Evolutionary conservation across 768 basidiomycete genomes (phyloP).

Genomic region (Amanita exitialis): DNA sequence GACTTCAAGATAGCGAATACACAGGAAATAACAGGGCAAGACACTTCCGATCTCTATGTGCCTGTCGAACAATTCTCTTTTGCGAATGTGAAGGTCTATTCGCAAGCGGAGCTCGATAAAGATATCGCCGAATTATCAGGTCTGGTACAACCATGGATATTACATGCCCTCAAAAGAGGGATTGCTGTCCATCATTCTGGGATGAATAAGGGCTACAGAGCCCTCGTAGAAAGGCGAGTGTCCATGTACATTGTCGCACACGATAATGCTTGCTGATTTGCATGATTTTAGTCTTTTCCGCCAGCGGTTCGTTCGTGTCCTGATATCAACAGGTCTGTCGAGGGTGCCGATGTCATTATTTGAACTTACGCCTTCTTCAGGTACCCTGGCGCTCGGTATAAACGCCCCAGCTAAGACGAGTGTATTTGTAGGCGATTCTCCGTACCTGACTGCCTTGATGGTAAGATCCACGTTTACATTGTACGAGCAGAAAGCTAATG

Average conservation of each 20-base stretch:
- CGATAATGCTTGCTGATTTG: background rate
- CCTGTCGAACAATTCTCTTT: conserved; percentile 56
- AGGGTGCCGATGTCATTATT: background rate
- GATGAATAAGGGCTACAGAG: conserved; percentile 46
- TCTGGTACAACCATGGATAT: conserved; percentile 30
- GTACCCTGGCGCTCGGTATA: conserved; percentile 65
- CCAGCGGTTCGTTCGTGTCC: conserved; percentile 48
- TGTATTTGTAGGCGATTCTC: conserved; percentile 55
- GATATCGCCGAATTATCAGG: conserved; percentile 30
- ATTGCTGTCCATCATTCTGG: conserved; percentile 65
- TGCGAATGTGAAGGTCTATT: conserved; percentile 32
- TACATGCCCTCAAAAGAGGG: conserved; percentile 41
- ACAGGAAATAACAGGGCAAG: conserved; percentile 33
- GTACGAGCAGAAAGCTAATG: background rate
- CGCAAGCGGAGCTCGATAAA: conserved; percentile 35
- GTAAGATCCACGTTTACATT: conserved; percentile 19
- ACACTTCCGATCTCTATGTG: conserved; percentile 45
- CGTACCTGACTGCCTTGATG: conserved; percentile 50
- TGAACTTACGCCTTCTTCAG: conserved; percentile 17
- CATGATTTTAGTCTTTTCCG: conserved; percentile 40
- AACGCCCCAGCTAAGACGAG: conserved; percentile 64
- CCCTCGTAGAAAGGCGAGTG: conserved; percentile 13
- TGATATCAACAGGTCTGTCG: conserved; percentile 51
- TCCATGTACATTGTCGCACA: conserved; percentile 41
- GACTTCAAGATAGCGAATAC: conserved; percentile 8